A percentile compares a stretch with the other conserved stretches of the same genome.
These are phyloP conservation scores for Kandelia obovata DNA, from an alignment of 345 rosid species.

Conservation along the genomic window DNA sequence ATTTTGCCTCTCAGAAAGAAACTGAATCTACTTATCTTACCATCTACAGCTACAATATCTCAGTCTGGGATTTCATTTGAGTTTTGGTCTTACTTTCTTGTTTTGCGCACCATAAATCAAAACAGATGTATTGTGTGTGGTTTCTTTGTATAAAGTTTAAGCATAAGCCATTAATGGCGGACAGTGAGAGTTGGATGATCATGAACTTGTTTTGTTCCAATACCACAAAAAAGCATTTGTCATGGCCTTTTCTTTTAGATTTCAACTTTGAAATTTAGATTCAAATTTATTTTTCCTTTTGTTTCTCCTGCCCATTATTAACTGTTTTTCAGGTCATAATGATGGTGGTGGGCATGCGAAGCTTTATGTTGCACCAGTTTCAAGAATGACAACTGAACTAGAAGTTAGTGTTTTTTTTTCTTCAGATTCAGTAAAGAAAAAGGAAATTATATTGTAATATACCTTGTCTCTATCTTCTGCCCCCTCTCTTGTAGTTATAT, in stretches of 20 bases:
- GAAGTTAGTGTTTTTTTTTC: slow-evolving; percentile 42
- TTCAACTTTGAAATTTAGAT: too few relatives aligned
- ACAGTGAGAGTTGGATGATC: too few relatives aligned
- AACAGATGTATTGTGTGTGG: too few relatives aligned
- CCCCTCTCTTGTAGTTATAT: too few relatives aligned
- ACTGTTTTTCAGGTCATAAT: slow-evolving; percentile 38
- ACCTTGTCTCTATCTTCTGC: too few relatives aligned
- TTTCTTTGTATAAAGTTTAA: not conserved
- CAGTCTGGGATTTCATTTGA: not conserved
- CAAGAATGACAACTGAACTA: slow-evolving; percentile 51
- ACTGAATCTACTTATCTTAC: too few relatives aligned
- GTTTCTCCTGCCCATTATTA: not conserved
- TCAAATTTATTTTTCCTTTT: not conserved
- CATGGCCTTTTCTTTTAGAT: too few relatives aligned
- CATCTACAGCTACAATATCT: too few relatives aligned
- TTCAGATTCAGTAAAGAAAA: slow-evolving; percentile 4
- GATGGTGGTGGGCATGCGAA: slow-evolving; percentile 47
- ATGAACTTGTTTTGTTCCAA: too few relatives aligned
- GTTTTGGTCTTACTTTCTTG: not conserved
- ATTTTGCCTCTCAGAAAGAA: too few relatives aligned
- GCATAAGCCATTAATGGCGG: too few relatives aligned
- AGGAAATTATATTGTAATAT: not conserved
- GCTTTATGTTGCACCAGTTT: slow-evolving; percentile 61
- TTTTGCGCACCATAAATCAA: not conserved
- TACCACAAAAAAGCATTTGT: too few relatives aligned